Evolutionary conservation across 495 filamentous ascomycete genomes (phyloP), one percentile per base, ranked within the genome.

Genomic region (Xylaria cubensis): DNA sequence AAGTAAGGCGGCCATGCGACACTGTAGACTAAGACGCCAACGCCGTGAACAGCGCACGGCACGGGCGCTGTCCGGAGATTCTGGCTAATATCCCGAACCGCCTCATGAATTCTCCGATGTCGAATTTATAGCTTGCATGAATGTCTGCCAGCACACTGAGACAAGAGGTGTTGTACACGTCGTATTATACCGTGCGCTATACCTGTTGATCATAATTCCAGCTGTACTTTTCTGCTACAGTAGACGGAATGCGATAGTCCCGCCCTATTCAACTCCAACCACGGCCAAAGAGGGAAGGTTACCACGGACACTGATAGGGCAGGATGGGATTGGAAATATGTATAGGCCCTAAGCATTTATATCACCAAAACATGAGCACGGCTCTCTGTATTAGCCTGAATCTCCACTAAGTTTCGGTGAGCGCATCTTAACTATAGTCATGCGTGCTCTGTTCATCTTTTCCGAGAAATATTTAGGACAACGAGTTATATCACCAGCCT

Each of bases 381-480:
- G 12, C 19, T 24, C 12, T 55, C 36, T 4, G 34, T 56, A 67
- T 41, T 67, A 67, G 65, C 65, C 65, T 67, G 50, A 67, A 67
- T 39, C 1, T 4, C 15, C 21, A 67, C 46, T 29, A 53, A 32
- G 42, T 51, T 48, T 48, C 42, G 12, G 48, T 21, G 21, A 21
- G 32, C n/a, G 1, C 65, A 56, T 55, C 58, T 44, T 32, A 50
- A 21, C 24, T 39, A 17, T 17, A 44, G 10, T 44, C 12, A n/a
- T 13, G 15, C 6, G n/a, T 9, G 46, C 46, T 32, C 29, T 21
- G 24, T 12, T 53, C 34, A 17, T 42, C 48, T 55, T 0, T 29
- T 44, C 44, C 10, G 34, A 6, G 32, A 42, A 42, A 26, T n/a
- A 10, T 10, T 6, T 6, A 55, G 12, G 12, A 56, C 24, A 24